phyloP scores from a whole-genome alignment of 2,329 filamentous ascomycete genomes.

The Arthrobotrys sphaeroides region DNA sequence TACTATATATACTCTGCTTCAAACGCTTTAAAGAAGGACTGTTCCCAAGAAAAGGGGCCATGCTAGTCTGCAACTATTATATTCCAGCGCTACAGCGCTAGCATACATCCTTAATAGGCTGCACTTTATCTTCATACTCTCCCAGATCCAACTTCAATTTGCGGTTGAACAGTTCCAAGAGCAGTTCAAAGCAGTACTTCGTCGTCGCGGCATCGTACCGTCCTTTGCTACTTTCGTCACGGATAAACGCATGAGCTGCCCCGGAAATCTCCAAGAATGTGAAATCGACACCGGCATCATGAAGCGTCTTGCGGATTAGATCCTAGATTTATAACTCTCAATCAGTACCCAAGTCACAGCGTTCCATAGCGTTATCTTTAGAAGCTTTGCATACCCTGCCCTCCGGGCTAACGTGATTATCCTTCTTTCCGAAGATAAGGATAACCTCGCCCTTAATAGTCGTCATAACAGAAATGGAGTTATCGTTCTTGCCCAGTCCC shows the following conservation, averaged over 20 bases:
- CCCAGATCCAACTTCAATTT: conserved; percentile 82
- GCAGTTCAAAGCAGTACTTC: conserved; percentile 88
- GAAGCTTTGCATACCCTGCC: conserved; percentile 73
- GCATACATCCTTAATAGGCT: conserved; percentile 77
- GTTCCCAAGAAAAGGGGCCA: too few relatives aligned
- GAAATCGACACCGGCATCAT: conserved; percentile 42
- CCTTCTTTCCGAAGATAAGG: conserved; percentile 91
- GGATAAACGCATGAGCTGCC: conserved; percentile 79
- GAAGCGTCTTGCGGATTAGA: conserved; percentile 24
- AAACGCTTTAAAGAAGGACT: too few relatives aligned
- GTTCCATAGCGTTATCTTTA: conserved; percentile 68
- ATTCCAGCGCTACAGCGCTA: too few relatives aligned
- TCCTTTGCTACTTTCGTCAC: conserved; percentile 92
- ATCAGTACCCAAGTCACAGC: conserved; percentile 65
- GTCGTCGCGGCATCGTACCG: conserved; percentile 87
- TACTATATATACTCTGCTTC: too few relatives aligned
- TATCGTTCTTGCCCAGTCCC: conserved; percentile 73
- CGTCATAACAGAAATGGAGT: conserved; percentile 69
- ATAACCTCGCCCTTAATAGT: conserved; percentile 81
- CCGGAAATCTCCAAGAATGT: conserved; percentile 44
- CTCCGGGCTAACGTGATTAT: conserved; percentile 85
- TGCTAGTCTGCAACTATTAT: too few relatives aligned
- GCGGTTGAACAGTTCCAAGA: conserved; percentile 84
- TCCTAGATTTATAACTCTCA: conserved; percentile 8
- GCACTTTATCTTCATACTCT: conserved; percentile 69